A percentile compares a stretch with the other conserved stretches of the same genome.
These are phyloP conservation scores for Trichosanthes truncata DNA, from an alignment of 306 rosid genomes.

Conservation along the genomic window DNA sequence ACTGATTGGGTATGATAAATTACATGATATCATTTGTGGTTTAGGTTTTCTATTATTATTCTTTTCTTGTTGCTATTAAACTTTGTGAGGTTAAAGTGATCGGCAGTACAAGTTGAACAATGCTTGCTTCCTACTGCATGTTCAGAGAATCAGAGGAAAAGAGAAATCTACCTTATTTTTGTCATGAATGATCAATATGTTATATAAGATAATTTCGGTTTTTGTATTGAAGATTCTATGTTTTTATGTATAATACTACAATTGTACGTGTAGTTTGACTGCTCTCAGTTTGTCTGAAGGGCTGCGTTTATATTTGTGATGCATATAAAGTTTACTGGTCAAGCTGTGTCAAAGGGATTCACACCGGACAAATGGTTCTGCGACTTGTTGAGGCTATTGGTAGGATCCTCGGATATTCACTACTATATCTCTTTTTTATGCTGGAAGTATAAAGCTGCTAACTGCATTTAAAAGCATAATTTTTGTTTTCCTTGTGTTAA, in stretches of 20 bases:
- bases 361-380: conserved; percentile 85
- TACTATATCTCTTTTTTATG: background rate
- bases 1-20: background rate
- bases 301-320: conserved; percentile 66
- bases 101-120: background rate
- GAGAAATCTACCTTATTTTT: background rate
- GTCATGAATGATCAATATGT: background rate
- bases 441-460: background rate
- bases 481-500: background rate
- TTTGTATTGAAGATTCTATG: background rate
- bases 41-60: background rate
- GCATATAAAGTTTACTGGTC: conserved; percentile 90
- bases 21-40: background rate
- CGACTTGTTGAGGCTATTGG: conserved; percentile 94
- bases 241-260: background rate
- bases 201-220: background rate
- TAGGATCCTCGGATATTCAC: conserved; percentile 13
- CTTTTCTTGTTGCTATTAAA: background rate
- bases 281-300: conserved; percentile 37
- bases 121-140: background rate
- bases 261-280: conserved; percentile 7
- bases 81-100: background rate
- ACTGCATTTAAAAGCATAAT: background rate
- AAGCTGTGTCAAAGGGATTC: conserved; percentile 84
- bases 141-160: background rate